Evolutionary conservation across 768 basidiomycete genomes (phyloP).

Genomic region (Boletus pseudopeckii): DNA sequence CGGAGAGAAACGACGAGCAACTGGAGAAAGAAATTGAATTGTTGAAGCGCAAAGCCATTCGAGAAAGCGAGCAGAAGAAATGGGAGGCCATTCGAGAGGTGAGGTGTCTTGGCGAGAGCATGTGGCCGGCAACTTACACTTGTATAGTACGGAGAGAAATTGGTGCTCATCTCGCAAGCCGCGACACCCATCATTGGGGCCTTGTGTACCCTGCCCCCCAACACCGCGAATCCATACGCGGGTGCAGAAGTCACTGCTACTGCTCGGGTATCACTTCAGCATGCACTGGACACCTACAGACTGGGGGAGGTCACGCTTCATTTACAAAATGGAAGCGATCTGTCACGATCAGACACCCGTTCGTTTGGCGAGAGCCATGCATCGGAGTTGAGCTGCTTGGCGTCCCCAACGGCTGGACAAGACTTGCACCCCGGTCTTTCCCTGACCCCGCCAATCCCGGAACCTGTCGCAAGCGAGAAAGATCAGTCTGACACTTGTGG

Average conservation of each 20-base stretch:
- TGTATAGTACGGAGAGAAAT: slow-evolving; percentile 74
- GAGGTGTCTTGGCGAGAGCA: slow-evolving; percentile 4
- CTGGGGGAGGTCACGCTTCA: slow-evolving; percentile 60
- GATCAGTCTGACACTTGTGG: no score
- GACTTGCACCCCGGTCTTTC: slow-evolving; percentile 36
- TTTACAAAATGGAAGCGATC: slow-evolving; percentile 44
- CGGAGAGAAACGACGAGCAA: slow-evolving; percentile 58
- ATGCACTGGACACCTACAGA: slow-evolving; percentile 74
- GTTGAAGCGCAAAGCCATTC: slow-evolving; percentile 70
- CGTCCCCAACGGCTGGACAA: slow-evolving; percentile 27
- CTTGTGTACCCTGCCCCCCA: slow-evolving; percentile 68
- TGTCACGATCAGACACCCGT: slow-evolving; percentile 67
- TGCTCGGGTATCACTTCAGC: slow-evolving; percentile 70
- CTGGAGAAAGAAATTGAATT: slow-evolving; percentile 70
- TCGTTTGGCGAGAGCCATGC: slow-evolving; percentile 87
- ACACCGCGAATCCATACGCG: slow-evolving; percentile 50
- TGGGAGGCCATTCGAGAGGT: slow-evolving; percentile 86
- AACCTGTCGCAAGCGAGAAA: slow-evolving; percentile 6
- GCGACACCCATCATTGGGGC: slow-evolving; percentile 57
- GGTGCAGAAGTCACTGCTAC: slow-evolving; percentile 63
- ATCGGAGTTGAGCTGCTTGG: slow-evolving; percentile 61
- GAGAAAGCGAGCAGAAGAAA: slow-evolving; percentile 70
- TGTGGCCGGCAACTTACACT: neutral
- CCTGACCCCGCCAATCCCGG: slow-evolving; percentile 40
- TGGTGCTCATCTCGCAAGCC: slow-evolving; percentile 70